phyloP scores from a whole-genome alignment of 495 filamentous ascomycete species.

The Aspergillus cristatus region DNA sequence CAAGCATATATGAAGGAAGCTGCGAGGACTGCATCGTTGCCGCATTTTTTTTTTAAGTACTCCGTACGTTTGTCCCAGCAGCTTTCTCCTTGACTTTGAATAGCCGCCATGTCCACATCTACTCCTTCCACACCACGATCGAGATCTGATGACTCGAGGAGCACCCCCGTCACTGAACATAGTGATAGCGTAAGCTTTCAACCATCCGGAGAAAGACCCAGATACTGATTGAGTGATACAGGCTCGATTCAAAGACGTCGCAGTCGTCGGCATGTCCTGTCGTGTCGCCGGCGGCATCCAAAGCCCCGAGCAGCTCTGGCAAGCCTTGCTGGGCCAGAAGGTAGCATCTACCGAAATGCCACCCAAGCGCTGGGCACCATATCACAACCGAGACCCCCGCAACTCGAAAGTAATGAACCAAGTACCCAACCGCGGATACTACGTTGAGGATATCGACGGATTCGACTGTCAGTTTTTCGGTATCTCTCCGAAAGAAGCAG shows the following conservation, averaged over 20 bases:
- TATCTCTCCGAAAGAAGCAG: constrained; percentile 14
- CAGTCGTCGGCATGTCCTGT: constrained; percentile 35
- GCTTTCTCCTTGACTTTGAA: too few relatives aligned
- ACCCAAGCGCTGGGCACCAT: constrained; percentile 26
- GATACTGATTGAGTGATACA: too few relatives aligned
- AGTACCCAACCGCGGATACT: constrained; percentile 22
- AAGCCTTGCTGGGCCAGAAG: constrained; percentile 23
- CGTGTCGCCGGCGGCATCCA: constrained; percentile 32
- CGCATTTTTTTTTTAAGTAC: too few relatives aligned
- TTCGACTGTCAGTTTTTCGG: constrained; percentile 23
- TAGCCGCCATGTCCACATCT: too few relatives aligned
- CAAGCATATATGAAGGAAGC: too few relatives aligned
- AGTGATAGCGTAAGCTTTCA: too few relatives aligned
- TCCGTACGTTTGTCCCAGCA: too few relatives aligned
- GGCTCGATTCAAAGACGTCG: constrained; percentile 16
- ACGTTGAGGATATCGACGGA: constrained; percentile 17
- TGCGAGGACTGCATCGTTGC: too few relatives aligned
- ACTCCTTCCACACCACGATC: too few relatives aligned
- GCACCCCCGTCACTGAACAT: too few relatives aligned
- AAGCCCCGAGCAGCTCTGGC: constrained; percentile 44
- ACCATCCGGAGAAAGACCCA: too few relatives aligned
- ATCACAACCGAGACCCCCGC: constrained; percentile 13
- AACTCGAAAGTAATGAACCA: constrained; percentile 20
- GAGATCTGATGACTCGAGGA: too few relatives aligned
- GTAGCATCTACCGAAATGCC: constrained; percentile 24